Conservation (phyloP, 345 rosid species). For the Boechera stricta region DNA sequence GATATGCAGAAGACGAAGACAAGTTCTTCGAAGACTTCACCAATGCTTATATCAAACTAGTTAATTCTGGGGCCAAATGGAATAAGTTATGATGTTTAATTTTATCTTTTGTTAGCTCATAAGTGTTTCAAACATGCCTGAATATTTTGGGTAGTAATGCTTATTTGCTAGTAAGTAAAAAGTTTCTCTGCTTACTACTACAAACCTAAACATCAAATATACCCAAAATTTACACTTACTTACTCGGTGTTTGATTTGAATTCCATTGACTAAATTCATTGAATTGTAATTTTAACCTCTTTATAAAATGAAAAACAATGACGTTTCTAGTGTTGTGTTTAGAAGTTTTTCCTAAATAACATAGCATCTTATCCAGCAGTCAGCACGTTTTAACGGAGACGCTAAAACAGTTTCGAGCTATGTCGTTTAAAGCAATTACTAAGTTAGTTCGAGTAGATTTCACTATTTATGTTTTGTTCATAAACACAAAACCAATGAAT, state of each 20-base stretch:
- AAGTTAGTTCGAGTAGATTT: neutral
- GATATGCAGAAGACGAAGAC: conserved; percentile 68
- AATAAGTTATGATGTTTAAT: conserved; percentile 48
- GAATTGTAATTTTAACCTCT: neutral
- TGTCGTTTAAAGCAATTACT: neutral
- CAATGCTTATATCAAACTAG: conserved; percentile 73
- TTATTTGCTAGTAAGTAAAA: neutral
- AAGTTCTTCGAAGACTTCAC: conserved; percentile 81
- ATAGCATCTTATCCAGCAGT: neutral
- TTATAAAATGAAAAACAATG: neutral
- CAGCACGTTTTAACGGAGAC: neutral
- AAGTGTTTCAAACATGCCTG: conserved; percentile 18
- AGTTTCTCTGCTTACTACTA: neutral
- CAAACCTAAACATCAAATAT: neutral
- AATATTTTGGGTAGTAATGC: neutral
- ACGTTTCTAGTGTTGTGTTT: neutral
- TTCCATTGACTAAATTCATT: too few relatives aligned
- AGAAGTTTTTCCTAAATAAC: too few relatives aligned
- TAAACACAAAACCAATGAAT: neutral
- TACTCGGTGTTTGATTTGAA: neutral
- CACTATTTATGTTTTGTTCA: neutral
- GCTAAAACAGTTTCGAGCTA: neutral
- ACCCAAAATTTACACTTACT: neutral
- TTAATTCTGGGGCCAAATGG: conserved; percentile 82
- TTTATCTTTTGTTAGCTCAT: neutral